Evolutionary conservation across 495 filamentous ascomycete species (phyloP).

Genomic region (Talaromyces trachyspermus): DNA sequence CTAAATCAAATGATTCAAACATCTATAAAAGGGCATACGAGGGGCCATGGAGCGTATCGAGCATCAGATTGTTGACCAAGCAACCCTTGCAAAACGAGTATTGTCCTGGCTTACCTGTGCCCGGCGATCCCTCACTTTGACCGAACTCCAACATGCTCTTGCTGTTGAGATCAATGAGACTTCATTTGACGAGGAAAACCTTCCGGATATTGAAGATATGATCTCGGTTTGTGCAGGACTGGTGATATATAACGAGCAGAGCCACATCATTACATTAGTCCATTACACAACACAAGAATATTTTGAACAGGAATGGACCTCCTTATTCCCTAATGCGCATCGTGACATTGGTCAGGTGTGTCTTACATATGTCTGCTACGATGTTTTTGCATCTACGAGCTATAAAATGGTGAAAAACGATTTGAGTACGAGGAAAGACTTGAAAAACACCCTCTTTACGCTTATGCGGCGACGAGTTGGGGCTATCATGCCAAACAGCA

Average conservation of each 20-base stretch:
- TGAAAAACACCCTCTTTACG: neutral
- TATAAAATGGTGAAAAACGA: neutral
- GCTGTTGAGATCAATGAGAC: slow-evolving; percentile 24
- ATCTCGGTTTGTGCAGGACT: slow-evolving; percentile 45
- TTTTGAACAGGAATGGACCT: slow-evolving; percentile 18
- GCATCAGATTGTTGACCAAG: neutral
- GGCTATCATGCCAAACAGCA: neutral
- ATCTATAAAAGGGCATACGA: slow-evolving; percentile 7
- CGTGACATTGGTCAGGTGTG: slow-evolving; percentile 9
- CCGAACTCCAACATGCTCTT: slow-evolving; percentile 43
- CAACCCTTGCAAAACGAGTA: slow-evolving; percentile 1
- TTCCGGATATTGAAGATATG: slow-evolving; percentile 30
- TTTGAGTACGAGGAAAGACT: neutral
- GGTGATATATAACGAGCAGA: slow-evolving; percentile 40
- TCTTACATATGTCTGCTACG: slow-evolving; percentile 15
- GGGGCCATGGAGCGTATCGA: slow-evolving; percentile 9
- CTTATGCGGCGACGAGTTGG: neutral
- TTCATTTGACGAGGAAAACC: slow-evolving; percentile 32
- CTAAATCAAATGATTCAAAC: neutral
- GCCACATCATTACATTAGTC: slow-evolving; percentile 36
- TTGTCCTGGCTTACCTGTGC: slow-evolving; percentile 9
- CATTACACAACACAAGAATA: slow-evolving; percentile 52
- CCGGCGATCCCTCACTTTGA: slow-evolving; percentile 30
- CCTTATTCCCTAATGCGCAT: slow-evolving; percentile 13
- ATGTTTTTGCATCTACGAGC: neutral